A percentile compares a stretch with the other conserved stretches of the same genome.
Conservation (phyloP, 148 eudicot genomes). For the Dysphania ambrosioides region DNA sequence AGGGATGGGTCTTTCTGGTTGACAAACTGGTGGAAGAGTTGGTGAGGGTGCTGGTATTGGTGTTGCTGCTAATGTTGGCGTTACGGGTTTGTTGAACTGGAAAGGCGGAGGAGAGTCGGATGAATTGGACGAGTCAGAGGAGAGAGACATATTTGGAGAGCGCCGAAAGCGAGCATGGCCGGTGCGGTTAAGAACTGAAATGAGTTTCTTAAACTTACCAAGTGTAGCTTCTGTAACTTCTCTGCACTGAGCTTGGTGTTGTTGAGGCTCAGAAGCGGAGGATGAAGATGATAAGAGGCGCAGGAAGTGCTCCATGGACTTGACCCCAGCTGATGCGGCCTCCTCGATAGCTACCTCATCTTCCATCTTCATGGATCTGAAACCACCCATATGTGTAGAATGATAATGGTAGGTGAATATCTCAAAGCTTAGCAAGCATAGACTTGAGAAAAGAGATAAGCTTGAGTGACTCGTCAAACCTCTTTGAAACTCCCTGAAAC, state of each 20-base stretch:
- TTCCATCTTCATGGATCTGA: conserved; percentile 21
- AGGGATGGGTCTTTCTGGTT: not conserved
- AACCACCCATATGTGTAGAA: conserved; percentile 4
- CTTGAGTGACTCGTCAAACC: no score
- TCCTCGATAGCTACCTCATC: conserved; percentile 32
- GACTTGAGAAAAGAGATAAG: no score
- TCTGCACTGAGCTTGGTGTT: conserved; percentile 23
- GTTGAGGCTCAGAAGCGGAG: conserved; percentile 21
- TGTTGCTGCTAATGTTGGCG: not conserved
- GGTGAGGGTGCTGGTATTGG: not conserved
- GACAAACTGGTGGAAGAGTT: no score
- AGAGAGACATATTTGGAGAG: conserved; percentile 32
- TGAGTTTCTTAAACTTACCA: conserved; percentile 39
- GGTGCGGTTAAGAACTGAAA: conserved; percentile 47
- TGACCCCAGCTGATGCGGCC: conserved; percentile 41
- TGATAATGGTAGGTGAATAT: no score
- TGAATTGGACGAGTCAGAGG: conserved; percentile 21
- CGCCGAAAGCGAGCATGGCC: conserved; percentile 87
- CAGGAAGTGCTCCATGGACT: conserved; percentile 47
- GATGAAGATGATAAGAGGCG: conserved; percentile 25
- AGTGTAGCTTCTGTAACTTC: conserved; percentile 45
- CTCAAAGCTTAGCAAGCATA: no score
- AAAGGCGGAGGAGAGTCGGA: conserved; percentile 6
- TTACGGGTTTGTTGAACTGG: not conserved
- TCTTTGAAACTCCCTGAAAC: no score